Percentiles rank a stretch among this genome's conserved stretches.
phyloP scores from a whole-genome alignment of 768 basidiomycete species.

The Mycena polygramma region DNA sequence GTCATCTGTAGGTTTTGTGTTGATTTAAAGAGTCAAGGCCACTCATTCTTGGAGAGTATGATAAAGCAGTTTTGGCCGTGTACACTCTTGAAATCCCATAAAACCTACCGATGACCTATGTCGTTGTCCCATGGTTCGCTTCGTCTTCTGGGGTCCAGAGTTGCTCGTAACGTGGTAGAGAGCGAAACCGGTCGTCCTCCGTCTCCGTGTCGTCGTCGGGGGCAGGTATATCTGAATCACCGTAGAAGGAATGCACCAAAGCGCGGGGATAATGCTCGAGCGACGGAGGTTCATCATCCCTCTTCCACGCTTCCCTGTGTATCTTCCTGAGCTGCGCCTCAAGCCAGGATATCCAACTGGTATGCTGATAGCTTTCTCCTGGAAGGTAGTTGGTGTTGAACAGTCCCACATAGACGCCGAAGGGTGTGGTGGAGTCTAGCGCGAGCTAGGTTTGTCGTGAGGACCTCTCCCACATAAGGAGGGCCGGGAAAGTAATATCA shows the following conservation, averaged over 20 bases:
- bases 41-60: no score
- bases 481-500: neutral
- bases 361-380: neutral
- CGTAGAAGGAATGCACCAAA: no score
- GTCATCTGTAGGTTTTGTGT: no score
- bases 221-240: no score
- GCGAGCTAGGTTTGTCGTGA: slow-evolving; percentile 1
- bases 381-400: neutral
- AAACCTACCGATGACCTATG: neutral
- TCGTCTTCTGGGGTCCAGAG: neutral
- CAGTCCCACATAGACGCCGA: neutral
- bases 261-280: no score
- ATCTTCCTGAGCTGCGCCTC: slow-evolving; percentile 8
- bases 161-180: neutral
- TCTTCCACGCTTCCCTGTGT: neutral
- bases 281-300: no score
- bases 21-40: no score
- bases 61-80: no score
- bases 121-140: neutral
- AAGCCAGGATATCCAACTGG: slow-evolving; percentile 11
- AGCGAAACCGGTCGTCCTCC: neutral
- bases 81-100: no score
- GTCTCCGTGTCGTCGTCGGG: no score
- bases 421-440: neutral
- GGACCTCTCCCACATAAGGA: neutral